Evolutionary conservation across 2,329 filamentous ascomycete species (phyloP), one percentile per base, ranked within the genome.

Genomic region (Eutypella sp.): DNA sequence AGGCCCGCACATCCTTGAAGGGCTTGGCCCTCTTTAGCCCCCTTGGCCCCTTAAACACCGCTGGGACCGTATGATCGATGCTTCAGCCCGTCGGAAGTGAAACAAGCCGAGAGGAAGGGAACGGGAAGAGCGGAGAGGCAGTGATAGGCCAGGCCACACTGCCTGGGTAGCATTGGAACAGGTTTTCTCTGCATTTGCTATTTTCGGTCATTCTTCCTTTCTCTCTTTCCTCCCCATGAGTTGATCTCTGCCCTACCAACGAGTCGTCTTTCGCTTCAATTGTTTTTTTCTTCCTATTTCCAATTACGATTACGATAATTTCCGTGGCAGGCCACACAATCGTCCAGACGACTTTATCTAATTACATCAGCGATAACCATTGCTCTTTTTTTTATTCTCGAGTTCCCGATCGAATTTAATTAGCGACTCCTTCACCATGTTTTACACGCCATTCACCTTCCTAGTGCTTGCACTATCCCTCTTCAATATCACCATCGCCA

Each of bases 241-340:
- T 56, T 54, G 46, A 52, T 57, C 51, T 51, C 49, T 51, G 33
- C 40, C 46, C 44, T 41, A 45, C 40, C 45, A 39, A 51, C 47
- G 44, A 41, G 43, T 43, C 34, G 20, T 39, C n/a, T 37, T 44
- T 45, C 49, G 41, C 53, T 55, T 55, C 55, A 40, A 53, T 52
- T 48, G 44, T 47, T 52, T 43, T 23, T 45, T 25, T 40, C 46
- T 31, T 49, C 50, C 13, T 48, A 46, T 42, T 4, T 44, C 40
- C 40, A 37, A n/a, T 43, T 40, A 44, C 19, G 22, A 29, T 37
- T 42, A 46, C 46, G 31, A 42, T 46, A 51, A 7, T 44, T 38
- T 48, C 44, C 43, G 56, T 59, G 57, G 56, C 57, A 53, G 56
- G 56, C 57, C 56, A 58, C 57, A 52, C 15, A 47, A 45, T 45